A percentile compares a stretch with the other conserved stretches of the same genome.
These are phyloP conservation scores for Prorocentrum cordatum DNA, from an alignment of 169 alveolate species.

Conservation along the genomic window DNA sequence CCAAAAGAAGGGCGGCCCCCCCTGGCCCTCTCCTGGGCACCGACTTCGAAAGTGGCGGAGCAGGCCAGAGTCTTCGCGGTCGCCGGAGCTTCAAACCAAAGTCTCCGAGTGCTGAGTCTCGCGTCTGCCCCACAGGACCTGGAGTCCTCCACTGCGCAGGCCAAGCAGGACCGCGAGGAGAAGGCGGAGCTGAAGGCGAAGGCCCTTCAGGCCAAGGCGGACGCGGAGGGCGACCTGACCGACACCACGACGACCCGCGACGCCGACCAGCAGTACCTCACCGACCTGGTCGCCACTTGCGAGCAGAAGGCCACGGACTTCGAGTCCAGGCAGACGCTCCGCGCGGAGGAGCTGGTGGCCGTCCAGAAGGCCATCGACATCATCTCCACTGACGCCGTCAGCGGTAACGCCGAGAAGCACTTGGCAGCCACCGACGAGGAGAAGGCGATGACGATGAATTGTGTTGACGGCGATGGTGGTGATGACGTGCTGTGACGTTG, in stretches of 20 bases:
- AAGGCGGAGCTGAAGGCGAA: neutral
- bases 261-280: constrained; percentile 33
- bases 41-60: neutral
- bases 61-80: neutral
- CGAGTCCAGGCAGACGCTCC: constrained; percentile 38
- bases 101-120: neutral
- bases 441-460: neutral
- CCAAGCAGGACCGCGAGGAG: neutral
- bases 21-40: neutral
- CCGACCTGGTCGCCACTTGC: constrained; percentile 39
- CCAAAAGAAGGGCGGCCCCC: neutral
- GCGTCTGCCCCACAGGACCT: neutral
- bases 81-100: too few species aligned
- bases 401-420: constrained; percentile 11
- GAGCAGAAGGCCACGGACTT: constrained; percentile 43
- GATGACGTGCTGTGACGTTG: neutral
- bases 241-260: constrained; percentile 12
- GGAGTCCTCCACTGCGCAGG: neutral
- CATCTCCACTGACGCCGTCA: constrained; percentile 25
- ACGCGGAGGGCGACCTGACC: constrained; percentile 23
- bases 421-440: constrained; percentile 9
- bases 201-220: neutral
- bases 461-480: too few species aligned
- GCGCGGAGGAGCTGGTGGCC: constrained; percentile 65
- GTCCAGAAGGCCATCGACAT: constrained; percentile 61